These are phyloP conservation scores for Heliamphora pulchella DNA, from an alignment of 179 eudicot genomes.

Conservation along the genomic window DNA sequence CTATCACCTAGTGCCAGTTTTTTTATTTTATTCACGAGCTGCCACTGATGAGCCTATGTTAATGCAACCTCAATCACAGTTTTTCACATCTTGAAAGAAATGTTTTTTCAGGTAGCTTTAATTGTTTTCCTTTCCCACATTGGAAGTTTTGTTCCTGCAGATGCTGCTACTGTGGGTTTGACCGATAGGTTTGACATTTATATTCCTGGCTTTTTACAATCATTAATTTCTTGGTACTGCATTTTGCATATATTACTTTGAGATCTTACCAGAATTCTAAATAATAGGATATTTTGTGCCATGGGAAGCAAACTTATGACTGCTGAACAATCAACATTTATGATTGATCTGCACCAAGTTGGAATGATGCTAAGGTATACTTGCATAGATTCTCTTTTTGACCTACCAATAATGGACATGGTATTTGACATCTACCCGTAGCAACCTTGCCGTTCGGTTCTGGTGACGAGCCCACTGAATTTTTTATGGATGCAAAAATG, in stretches of 20 bases:
- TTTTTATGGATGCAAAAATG: not conserved
- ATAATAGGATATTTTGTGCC: conserved; percentile 84
- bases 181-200: conserved; percentile 62
- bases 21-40: not conserved
- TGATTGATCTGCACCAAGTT: conserved; percentile 97
- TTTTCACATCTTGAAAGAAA: conserved; percentile 1
- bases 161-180: conserved; percentile 90
- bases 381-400: not conserved
- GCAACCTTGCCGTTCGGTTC: not conserved
- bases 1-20: not conserved
- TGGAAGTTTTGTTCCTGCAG: conserved; percentile 99
- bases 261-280: not conserved
- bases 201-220: not conserved
- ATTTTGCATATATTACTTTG: not conserved
- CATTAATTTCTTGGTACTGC: not conserved
- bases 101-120: conserved; percentile 72
- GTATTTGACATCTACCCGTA: not conserved
- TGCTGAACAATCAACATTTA: conserved; percentile 95
- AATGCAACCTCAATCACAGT: not conserved
- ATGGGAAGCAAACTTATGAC: conserved; percentile 86
- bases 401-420: not conserved
- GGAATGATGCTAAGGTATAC: conserved; percentile 93
- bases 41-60: not conserved
- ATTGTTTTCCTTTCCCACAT: conserved; percentile 95
- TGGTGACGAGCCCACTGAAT: not conserved